These are phyloP conservation scores for Gliomastix tumulicola DNA, from an alignment of 2,329 filamentous ascomycete genomes.

Conservation along the genomic window DNA sequence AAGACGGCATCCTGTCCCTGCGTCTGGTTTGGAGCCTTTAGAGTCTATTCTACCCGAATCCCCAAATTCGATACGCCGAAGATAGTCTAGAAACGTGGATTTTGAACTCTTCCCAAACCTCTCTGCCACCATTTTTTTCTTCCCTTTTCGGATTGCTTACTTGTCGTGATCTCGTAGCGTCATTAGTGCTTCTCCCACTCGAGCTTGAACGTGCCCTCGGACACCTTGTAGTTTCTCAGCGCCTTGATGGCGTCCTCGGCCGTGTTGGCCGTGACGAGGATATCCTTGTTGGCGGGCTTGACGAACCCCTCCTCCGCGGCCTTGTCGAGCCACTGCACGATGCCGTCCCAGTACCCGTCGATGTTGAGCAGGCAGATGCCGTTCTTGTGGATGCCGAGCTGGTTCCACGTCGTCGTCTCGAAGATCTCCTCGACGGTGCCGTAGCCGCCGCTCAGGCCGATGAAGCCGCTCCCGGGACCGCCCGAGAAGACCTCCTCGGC, in stretches of 20 bases:
- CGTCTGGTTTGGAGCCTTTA: no score
- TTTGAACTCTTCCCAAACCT: no score
- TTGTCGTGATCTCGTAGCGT: no score
- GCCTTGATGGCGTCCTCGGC: slow-evolving; percentile 65
- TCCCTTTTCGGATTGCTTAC: not conserved
- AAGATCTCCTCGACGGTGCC: slow-evolving; percentile 96
- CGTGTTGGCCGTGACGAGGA: slow-evolving; percentile 69
- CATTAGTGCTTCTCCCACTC: slow-evolving; percentile 72
- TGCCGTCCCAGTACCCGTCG: slow-evolving; percentile 84
- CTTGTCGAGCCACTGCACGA: slow-evolving; percentile 74
- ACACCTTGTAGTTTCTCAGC: slow-evolving; percentile 68
- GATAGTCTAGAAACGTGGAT: no score
- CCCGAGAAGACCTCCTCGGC: slow-evolving; percentile 77
- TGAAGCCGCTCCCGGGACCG: slow-evolving; percentile 78
- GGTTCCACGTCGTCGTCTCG: slow-evolving; percentile 90
- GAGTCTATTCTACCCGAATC: no score
- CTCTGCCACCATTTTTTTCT: no score
- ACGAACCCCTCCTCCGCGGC: slow-evolving; percentile 76
- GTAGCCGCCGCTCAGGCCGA: slow-evolving; percentile 83
- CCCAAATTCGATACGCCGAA: no score
- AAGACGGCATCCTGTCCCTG: no score
- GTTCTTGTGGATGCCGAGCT: slow-evolving; percentile 80
- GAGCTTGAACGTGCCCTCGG: slow-evolving; percentile 69
- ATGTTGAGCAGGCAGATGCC: slow-evolving; percentile 82
- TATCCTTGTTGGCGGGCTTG: slow-evolving; percentile 59